Base-by-base conservation (phyloP, 495 filamentous ascomycete genomes). In the Xylaria grammica region DNA sequence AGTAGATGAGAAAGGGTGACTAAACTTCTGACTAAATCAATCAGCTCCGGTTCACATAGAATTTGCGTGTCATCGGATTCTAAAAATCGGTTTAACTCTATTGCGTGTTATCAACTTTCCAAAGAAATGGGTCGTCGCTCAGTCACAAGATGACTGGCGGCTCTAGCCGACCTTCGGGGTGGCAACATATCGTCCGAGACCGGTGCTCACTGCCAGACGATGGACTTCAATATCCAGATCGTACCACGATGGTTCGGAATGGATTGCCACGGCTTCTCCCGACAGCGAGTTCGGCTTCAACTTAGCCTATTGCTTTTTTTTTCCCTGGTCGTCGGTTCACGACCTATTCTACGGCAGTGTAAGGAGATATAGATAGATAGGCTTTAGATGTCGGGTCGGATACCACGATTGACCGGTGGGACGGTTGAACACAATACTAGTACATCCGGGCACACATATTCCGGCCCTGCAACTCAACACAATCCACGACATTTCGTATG, bases 111-210 rank as follows among this genome's bases (percentile, higher is more conserved):
- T 59, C 11, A 27, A 34, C 6, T 34, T 32, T 7, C 8, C 19
- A 46, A 34, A 11, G 27, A 46, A 22, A 59, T 48, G 27, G 19
- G 19, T 34, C 40, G 26, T 40, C 20, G 30, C n/a, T 38, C 36
- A 38, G 58, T 52, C 26, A 29, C 15, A n/a, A 32, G 11, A 46
- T 59, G 40, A 34, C 56, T 59, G 44, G 19, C 45, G 38, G 29
- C 40, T 36, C 26, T 29, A 55, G 58, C 58, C 58, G 58, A 60
- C 32, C 0, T 48, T 60, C 58, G 58, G 56, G 58, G 58, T 50
- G 58, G 58, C 45, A 19, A 40, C 45, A 7, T 6, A 10, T 10
- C 38, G 30, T 63, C 60, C 60, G 60, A 63, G 60, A 63, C 48
- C 60, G 60, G 60, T 46, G 60, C 3, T 11, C 1, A 34, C 27